phyloP scores from a whole-genome alignment of 2,329 filamentous ascomycete species.

The Rutstroemia sydowiana region DNA sequence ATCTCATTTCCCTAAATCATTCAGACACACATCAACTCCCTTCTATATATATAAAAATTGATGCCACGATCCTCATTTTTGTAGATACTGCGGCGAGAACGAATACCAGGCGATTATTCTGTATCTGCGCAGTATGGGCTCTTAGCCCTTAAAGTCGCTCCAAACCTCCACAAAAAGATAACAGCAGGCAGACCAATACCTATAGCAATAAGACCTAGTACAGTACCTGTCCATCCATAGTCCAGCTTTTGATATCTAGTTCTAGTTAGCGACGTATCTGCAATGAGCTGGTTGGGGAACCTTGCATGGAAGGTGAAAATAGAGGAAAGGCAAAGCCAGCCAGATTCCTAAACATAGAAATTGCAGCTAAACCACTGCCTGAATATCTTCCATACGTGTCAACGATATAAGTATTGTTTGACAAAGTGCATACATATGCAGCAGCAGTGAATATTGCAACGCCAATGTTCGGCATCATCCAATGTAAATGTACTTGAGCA shows the following conservation, averaged over 20 bases:
- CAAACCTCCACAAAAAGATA: constrained; percentile 32
- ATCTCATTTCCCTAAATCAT: too few species aligned
- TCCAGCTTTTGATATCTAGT: constrained; percentile 37
- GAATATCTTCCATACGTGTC: constrained; percentile 34
- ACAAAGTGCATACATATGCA: constrained; percentile 27
- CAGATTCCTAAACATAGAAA: constrained; percentile 5
- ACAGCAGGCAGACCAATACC: constrained; percentile 40
- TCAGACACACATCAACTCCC: too few species aligned
- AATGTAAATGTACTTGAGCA: constrained; percentile 40
- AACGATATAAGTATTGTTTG: constrained; percentile 39
- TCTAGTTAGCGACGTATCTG: constrained; percentile 32
- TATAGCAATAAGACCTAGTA: constrained; percentile 38
- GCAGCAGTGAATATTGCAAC: constrained; percentile 41
- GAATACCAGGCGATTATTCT: too few species aligned
- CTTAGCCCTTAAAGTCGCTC: constrained; percentile 36
- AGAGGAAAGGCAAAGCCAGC: constrained; percentile 33
- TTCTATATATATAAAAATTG: too few species aligned
- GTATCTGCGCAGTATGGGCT: neutral
- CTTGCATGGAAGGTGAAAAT: constrained; percentile 26
- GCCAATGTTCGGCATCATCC: constrained; percentile 50
- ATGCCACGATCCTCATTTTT: too few species aligned
- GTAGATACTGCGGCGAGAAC: too few species aligned
- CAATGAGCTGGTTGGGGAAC: too few species aligned
- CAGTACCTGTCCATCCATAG: constrained; percentile 41
- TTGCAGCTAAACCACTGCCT: constrained; percentile 43